phyloP scores from a whole-genome alignment of 768 basidiomycete genomes.

The Collybia mongolica region DNA sequence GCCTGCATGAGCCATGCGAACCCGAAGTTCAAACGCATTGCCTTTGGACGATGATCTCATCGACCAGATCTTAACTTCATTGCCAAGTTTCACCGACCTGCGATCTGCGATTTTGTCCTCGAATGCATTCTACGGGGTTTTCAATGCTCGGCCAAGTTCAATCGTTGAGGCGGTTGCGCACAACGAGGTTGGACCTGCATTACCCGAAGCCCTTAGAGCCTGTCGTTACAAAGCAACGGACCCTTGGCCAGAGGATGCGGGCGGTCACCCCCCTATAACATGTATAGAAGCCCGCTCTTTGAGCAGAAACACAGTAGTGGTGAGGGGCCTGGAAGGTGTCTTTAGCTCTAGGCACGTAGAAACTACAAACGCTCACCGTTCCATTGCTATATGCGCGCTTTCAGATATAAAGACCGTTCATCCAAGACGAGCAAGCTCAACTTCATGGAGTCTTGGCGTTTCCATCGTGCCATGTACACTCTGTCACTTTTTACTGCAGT shows the following conservation, averaged over 20 bases:
- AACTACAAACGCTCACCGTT: not conserved
- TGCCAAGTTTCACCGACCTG: conserved; percentile 27
- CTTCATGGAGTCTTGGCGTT: conserved; percentile 25
- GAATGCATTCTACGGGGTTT: conserved; percentile 28
- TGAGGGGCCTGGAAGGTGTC: conserved; percentile 30
- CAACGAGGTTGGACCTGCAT: conserved; percentile 25
- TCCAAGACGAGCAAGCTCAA: conserved; percentile 27
- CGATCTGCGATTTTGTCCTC: conserved; percentile 22
- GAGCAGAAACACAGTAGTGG: conserved; percentile 19
- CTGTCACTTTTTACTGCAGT: conserved; percentile 12
- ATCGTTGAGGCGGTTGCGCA: conserved; percentile 26
- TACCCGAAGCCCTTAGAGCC: conserved; percentile 28
- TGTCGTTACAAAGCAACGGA: conserved; percentile 14
- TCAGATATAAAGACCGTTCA: conserved; percentile 35
- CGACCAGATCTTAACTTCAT: conserved; percentile 22
- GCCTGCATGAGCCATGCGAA: no score
- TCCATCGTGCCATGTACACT: conserved; percentile 17
- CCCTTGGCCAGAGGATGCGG: conserved; percentile 10
- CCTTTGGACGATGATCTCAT: conserved; percentile 28
- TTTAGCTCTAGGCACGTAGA: conserved; percentile 36
- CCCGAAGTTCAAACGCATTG: conserved; percentile 13
- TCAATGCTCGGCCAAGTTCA: conserved; percentile 24
- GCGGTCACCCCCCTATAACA: conserved; percentile 13
- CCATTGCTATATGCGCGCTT: not conserved
- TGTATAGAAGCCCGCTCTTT: conserved; percentile 20